Evolutionary conservation across 768 basidiomycete species (phyloP).

Genomic region (Mycena rosella): DNA sequence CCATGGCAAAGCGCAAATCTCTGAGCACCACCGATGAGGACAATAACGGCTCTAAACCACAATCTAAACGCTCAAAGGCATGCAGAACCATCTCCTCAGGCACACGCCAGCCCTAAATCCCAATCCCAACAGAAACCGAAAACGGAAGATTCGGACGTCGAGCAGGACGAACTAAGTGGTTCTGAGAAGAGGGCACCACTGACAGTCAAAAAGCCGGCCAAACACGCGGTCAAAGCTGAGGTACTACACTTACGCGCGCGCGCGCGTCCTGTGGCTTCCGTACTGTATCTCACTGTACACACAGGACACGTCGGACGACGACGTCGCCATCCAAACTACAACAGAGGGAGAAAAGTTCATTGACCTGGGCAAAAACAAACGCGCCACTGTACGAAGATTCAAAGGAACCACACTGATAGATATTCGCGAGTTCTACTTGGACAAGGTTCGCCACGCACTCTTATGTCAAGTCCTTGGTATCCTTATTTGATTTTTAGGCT

Average conservation of each 20-base stretch:
- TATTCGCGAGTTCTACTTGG: conserved; percentile 80
- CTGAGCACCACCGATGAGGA: conserved; percentile 2
- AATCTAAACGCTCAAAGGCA: conserved; percentile 22
- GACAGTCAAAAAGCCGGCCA: conserved; percentile 51
- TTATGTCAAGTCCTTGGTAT: not conserved
- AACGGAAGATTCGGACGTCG: conserved; percentile 35
- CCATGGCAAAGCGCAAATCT: conserved; percentile 29
- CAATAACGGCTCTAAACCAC: not conserved
- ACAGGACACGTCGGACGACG: conserved; percentile 39
- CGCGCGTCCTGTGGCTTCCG: not conserved
- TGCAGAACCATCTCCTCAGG: not conserved
- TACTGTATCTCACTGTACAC: conserved; percentile 28
- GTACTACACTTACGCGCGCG: conserved; percentile 3
- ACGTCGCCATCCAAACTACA: conserved; percentile 33
- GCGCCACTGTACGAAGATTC: conserved; percentile 65
- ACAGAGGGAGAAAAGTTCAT: conserved; percentile 67
- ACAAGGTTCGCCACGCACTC: conserved; percentile 28
- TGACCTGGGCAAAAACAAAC: conserved; percentile 79
- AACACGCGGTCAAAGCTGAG: conserved; percentile 19
- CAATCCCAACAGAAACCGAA: conserved; percentile 36
- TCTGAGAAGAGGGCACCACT: conserved; percentile 18
- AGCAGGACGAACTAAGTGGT: conserved; percentile 11
- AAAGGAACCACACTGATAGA: conserved; percentile 72
- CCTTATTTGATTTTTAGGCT: conserved; percentile 39
- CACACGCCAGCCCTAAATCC: not conserved